phyloP scores from a whole-genome alignment of 345 rosid species.

The Eutrema japonicum region DNA sequence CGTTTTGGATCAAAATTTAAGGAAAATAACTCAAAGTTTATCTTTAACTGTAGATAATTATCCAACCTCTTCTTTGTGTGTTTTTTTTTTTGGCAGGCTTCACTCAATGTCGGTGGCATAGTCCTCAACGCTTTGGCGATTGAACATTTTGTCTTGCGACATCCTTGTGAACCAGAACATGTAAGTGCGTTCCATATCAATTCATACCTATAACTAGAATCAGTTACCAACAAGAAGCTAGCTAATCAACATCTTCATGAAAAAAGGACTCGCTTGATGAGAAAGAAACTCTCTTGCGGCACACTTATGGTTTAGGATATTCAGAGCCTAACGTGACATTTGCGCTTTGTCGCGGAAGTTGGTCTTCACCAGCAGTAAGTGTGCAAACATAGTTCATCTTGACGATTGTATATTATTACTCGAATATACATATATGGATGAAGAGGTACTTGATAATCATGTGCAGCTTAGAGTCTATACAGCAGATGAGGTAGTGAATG shows the following conservation, averaged over 20 bases:
- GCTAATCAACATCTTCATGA: conserved; percentile 29
- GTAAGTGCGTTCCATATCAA: conserved; percentile 51
- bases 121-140: conserved; percentile 88
- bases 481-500: conserved; percentile 70
- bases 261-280: conserved; percentile 64
- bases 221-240: neutral
- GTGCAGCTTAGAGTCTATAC: conserved; percentile 81
- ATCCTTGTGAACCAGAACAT: conserved; percentile 65
- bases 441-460: neutral
- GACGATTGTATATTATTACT: neutral
- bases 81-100: conserved; percentile 54
- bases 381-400: conserved; percentile 1
- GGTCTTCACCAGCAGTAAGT: conserved; percentile 97
- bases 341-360: conserved; percentile 87
- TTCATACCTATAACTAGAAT: neutral
- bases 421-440: neutral
- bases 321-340: conserved; percentile 90
- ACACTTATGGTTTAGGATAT: conserved; percentile 83
- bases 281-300: conserved; percentile 76
- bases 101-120: conserved; percentile 83
- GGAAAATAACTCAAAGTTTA: neutral
- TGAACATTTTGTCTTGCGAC: conserved; percentile 88
- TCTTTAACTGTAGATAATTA: neutral
- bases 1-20: neutral
- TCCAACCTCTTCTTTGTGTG: neutral